These are phyloP conservation scores for Wickerhamiella spandovensis DNA, from an alignment of 805 yeast species.

Conservation along the genomic window DNA sequence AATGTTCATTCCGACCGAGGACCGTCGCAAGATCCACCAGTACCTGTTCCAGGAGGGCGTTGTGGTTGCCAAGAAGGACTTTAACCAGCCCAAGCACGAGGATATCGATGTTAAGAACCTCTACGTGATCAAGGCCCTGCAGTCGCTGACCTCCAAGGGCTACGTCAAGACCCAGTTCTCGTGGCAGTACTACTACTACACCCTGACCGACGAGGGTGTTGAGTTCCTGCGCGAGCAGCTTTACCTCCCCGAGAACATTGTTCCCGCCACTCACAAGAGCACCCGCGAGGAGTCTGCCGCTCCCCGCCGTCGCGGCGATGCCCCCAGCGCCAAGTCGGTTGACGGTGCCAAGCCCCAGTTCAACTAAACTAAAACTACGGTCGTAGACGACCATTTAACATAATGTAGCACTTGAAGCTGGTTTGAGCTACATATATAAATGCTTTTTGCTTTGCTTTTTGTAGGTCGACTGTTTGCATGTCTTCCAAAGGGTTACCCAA, in stretches of 20 bases:
- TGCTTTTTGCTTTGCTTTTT: neutral
- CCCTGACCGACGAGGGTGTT: constrained; percentile 99
- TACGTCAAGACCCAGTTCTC: constrained; percentile 99
- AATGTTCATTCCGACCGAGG: constrained; percentile 99
- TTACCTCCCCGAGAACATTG: constrained; percentile 96
- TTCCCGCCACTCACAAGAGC: constrained; percentile 92
- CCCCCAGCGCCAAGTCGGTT: constrained; percentile 22
- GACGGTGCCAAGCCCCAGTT: constrained; percentile 25
- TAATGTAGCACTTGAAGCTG: constrained; percentile 5
- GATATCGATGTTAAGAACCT: constrained; percentile 97
- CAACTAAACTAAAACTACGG: constrained; percentile 15
- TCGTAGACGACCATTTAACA: neutral
- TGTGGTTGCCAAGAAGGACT: constrained; percentile 98
- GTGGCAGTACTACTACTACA: constrained; percentile 99
- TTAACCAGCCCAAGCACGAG: constrained; percentile 94
- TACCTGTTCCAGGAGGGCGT: constrained; percentile 99
- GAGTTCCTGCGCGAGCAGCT: constrained; percentile 96
- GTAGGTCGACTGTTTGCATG: neutral
- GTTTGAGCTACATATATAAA: neutral
- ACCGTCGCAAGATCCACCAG: constrained; percentile 98
- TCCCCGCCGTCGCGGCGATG: constrained; percentile 32
- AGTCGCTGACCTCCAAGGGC: constrained; percentile 97
- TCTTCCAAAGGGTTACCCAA: too few relatives aligned
- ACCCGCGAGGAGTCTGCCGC: constrained; percentile 53
- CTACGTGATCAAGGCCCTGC: constrained; percentile 96